Conservation (phyloP, 2,329 filamentous ascomycete species). For the Monosporascus cannonballus region DNA sequence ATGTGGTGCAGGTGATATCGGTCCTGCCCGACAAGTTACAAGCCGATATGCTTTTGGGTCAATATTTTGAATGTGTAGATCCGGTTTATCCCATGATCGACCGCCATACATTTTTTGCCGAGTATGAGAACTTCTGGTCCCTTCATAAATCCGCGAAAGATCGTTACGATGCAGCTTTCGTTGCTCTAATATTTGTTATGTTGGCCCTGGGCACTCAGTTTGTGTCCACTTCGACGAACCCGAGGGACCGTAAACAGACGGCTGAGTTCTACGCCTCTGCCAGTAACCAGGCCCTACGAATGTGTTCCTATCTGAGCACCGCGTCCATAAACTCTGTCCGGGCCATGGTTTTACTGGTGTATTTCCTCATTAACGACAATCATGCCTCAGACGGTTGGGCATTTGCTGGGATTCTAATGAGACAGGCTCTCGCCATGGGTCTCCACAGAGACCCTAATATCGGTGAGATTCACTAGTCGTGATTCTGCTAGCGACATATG, state of each 20-base stretch:
- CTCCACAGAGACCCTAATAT: conserved; percentile 74
- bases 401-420: conserved; percentile 70
- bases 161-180: conserved; percentile 58
- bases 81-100: conserved; percentile 79
- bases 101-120: conserved; percentile 66
- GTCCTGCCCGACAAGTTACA: conserved; percentile 72
- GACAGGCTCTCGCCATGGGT: conserved; percentile 77
- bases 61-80: conserved; percentile 67
- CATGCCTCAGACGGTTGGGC: conserved; percentile 79
- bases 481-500: conserved; percentile 1
- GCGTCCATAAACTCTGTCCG: conserved; percentile 69
- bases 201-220: conserved; percentile 76
- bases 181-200: conserved; percentile 71
- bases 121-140: conserved; percentile 75
- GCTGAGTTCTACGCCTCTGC: conserved; percentile 79
- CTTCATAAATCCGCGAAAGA: conserved; percentile 51
- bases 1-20: background rate
- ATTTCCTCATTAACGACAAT: conserved; percentile 82
- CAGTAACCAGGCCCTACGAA: conserved; percentile 68
- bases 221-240: conserved; percentile 48
- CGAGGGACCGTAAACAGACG: conserved; percentile 62
- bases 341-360: conserved; percentile 76
- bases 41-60: conserved; percentile 60
- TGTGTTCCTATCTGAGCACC: conserved; percentile 71
- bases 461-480: conserved; percentile 32